Conservation (phyloP, 1,284 basidiomycete genomes). For the Ganoderma resinaceum region DNA sequence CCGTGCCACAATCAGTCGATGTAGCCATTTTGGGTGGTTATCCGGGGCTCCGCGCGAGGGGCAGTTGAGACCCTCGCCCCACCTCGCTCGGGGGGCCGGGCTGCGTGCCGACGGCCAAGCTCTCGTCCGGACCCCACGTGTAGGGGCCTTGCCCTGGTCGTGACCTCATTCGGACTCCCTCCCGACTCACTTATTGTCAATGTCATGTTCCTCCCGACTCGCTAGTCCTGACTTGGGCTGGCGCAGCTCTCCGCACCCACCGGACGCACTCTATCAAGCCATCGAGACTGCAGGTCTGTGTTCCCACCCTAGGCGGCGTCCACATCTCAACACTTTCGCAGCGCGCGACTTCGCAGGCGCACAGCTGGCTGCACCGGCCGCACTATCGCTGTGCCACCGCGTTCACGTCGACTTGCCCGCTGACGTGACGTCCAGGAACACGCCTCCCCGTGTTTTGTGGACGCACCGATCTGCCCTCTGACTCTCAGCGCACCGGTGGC, state of each 20-base stretch:
- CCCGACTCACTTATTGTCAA: background rate
- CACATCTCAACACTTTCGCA: constrained; percentile 13
- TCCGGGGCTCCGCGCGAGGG: background rate
- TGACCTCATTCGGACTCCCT: constrained; percentile 2
- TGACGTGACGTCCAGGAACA: constrained; percentile 9
- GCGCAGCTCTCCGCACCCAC: background rate
- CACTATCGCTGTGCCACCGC: constrained; percentile 3
- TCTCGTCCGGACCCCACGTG: background rate
- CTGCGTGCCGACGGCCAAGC: background rate
- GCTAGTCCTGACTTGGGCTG: background rate
- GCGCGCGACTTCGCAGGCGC: background rate
- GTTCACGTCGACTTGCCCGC: background rate
- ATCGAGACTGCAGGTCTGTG: background rate
- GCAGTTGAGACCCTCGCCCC: background rate
- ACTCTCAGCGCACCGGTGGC: background rate
- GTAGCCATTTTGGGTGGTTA: constrained; percentile 14
- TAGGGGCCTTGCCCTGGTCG: background rate
- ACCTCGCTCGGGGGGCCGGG: background rate
- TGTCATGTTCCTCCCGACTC: background rate
- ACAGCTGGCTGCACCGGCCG: constrained; percentile 1
- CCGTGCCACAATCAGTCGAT: constrained; percentile 28
- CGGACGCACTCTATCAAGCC: background rate
- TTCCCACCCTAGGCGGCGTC: background rate
- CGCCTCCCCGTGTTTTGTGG: background rate
- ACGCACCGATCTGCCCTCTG: background rate